A percentile compares a stretch with the other conserved stretches of the same genome.
Evolutionary conservation across 345 rosid genomes (phyloP).

Genomic region (Dimocarpus longan): DNA sequence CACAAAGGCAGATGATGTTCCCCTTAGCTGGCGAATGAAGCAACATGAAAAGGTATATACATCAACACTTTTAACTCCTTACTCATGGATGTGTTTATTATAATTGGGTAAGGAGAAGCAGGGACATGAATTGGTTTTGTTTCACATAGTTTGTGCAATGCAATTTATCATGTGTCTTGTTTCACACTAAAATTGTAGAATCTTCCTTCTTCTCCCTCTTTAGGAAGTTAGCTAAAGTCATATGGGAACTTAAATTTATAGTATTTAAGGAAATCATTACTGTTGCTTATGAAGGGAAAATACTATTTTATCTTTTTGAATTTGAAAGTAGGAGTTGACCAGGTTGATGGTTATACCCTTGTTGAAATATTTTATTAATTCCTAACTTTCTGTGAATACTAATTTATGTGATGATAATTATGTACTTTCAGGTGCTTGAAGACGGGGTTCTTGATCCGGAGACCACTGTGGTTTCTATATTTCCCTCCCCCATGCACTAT

Average conservation of each 20-base stretch:
- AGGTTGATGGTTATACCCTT: background rate
- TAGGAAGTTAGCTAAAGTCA: background rate
- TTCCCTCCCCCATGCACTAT: constrained; percentile 99
- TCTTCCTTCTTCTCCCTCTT: background rate
- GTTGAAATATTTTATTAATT: background rate
- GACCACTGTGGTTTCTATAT: constrained; percentile 93
- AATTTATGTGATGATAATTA: constrained; percentile 9
- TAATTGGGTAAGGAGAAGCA: background rate
- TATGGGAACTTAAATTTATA: background rate
- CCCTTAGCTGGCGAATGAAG: constrained; percentile 95
- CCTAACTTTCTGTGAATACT: background rate
- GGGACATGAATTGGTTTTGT: background rate
- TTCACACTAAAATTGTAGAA: background rate
- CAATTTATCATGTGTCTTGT: background rate
- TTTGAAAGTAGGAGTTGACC: background rate
- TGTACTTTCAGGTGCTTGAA: constrained; percentile 77
- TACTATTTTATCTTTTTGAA: background rate
- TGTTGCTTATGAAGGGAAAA: background rate
- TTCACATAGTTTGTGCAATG: background rate
- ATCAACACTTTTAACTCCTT: background rate
- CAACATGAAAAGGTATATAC: constrained; percentile 89
- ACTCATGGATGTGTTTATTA: background rate
- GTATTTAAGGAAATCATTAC: background rate
- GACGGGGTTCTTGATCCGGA: constrained; percentile 99
- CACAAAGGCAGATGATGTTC: constrained; percentile 98